A percentile compares a stretch with the other conserved stretches of the same genome.
Evolutionary conservation across 805 yeast species (phyloP).

Genomic region (Wickerhamiella spandovensis): DNA sequence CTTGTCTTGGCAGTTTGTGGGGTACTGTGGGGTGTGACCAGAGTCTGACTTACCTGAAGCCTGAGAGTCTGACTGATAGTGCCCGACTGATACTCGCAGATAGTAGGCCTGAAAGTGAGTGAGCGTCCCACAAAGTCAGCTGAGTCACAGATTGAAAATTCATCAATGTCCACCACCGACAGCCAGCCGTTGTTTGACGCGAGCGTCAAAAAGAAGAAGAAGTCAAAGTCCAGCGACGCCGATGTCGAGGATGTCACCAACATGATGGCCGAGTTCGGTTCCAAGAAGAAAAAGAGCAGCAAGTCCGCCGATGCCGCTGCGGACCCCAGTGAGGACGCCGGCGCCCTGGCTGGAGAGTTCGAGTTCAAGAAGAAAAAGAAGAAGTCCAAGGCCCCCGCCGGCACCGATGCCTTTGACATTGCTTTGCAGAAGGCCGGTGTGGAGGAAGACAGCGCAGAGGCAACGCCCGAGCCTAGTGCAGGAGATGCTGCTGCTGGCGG

Average conservation of each 20-base stretch:
- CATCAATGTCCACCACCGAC: conserved; percentile 4
- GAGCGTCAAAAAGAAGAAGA: conserved; percentile 25
- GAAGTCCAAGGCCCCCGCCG: conserved; percentile 54
- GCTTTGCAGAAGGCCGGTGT: conserved; percentile 85
- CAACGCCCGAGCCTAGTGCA: conserved; percentile 9
- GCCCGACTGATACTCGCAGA: no score
- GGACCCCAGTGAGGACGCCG: conserved; percentile 25
- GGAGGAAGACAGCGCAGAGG: conserved; percentile 31
- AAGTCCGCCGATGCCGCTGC: conserved; percentile 26
- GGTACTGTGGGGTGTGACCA: no score
- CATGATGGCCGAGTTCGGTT: conserved; percentile 62
- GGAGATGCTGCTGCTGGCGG: conserved; percentile 16
- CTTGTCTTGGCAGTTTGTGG: no score
- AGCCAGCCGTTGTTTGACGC: conserved; percentile 24
- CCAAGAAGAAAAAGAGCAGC: conserved; percentile 27
- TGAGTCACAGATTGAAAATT: neutral
- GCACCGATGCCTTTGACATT: conserved; percentile 72
- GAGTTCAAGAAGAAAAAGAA: conserved; percentile 55
- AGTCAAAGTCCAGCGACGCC: conserved; percentile 12
- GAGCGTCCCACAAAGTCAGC: no score
- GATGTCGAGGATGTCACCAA: conserved; percentile 36
- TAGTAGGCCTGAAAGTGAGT: no score
- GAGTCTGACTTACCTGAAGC: no score
- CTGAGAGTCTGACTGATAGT: no score
- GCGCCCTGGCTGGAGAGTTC: conserved; percentile 27